Evolutionary conservation across 2,329 filamentous ascomycete genomes (phyloP).

Genomic region (Xylogone sp.): DNA sequence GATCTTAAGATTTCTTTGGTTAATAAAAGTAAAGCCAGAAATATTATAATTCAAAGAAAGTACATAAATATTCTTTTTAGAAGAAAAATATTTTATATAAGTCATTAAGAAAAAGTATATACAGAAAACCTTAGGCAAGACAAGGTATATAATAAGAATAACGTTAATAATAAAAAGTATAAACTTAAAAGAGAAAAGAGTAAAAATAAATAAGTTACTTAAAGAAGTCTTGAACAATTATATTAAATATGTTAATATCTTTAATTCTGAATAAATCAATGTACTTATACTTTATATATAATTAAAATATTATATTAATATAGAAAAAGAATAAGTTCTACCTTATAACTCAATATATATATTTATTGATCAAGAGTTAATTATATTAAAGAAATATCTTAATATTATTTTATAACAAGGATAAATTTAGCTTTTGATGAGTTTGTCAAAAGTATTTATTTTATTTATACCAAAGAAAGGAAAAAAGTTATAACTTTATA

Average conservation of each 20-base stretch:
- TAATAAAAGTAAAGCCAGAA: background rate
- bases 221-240: background rate
- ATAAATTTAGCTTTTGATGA: slow-evolving; percentile 1
- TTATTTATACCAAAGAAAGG: background rate
- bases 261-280: background rate
- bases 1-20: too few relatives aligned
- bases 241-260: background rate
- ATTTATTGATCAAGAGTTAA: slow-evolving; percentile 1
- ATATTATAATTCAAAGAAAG: background rate
- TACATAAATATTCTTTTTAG: background rate
- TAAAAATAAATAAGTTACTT: background rate
- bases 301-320: background rate
- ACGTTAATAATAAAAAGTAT: background rate
- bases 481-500: background rate
- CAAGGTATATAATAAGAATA: background rate
- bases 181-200: background rate
- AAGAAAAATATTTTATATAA: slow-evolving; percentile 1
- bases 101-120: background rate
- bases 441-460: background rate
- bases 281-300: background rate
- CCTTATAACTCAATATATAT: background rate
- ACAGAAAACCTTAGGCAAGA: background rate
- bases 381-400: background rate
- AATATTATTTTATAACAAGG: slow-evolving; percentile 5
- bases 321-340: background rate